Conservation (phyloP, 2,329 filamentous ascomycete species). For the Penicillium freii region DNA sequence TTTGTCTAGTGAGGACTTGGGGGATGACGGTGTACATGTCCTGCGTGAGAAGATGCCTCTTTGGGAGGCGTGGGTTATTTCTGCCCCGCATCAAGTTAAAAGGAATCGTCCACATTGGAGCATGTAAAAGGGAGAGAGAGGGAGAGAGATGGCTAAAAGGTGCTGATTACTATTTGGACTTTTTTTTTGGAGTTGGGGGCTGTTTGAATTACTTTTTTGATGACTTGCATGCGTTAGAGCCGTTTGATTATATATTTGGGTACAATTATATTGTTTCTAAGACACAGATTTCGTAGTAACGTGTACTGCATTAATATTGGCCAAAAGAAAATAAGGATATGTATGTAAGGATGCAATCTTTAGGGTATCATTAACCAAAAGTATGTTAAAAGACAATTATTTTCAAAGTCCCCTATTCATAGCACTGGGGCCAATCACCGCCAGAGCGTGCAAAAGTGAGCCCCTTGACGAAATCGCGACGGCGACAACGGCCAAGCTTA, state of each 20-base stretch:
- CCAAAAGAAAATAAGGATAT: background rate
- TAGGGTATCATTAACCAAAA: background rate
- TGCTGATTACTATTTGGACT: background rate
- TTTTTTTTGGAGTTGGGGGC: conserved; percentile 12
- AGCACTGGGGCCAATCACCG: conserved; percentile 71
- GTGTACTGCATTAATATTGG: background rate
- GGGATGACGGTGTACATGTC: conserved; percentile 38
- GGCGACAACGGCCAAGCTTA: conserved; percentile 64
- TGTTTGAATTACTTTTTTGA: conserved; percentile 10
- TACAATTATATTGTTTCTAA: background rate
- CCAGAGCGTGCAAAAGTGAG: conserved; percentile 70
- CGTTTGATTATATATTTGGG: background rate
- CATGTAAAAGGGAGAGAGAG: background rate
- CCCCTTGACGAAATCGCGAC: conserved; percentile 70
- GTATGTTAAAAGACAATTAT: background rate
- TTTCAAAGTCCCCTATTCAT: conserved; percentile 15
- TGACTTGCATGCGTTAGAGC: background rate
- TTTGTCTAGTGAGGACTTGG: conserved; percentile 35
- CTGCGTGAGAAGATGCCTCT: conserved; percentile 32
- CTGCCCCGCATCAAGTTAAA: conserved; percentile 14
- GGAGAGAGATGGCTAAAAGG: background rate
- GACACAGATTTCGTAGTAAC: background rate
- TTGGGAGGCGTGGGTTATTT: conserved; percentile 43
- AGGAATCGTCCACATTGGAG: conserved; percentile 8
- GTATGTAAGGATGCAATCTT: background rate